phyloP scores from a whole-genome alignment of 495 filamentous ascomycete species.

The Neurospora sp. region DNA sequence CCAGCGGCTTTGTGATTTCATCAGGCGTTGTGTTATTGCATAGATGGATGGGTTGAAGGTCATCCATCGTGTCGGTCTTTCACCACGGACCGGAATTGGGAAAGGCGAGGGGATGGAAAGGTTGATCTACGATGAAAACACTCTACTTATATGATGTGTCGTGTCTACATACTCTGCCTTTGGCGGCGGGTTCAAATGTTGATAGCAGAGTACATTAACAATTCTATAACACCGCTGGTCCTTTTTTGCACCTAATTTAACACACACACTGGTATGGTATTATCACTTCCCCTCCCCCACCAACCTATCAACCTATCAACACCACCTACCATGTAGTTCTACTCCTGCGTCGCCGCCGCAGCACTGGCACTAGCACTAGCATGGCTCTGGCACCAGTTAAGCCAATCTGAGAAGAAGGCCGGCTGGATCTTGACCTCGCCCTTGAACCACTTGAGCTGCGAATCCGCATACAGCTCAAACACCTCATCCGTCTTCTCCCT shows the following conservation, averaged over 20 bases:
- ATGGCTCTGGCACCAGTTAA: slow-evolving; percentile 49
- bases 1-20: background rate
- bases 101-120: background rate
- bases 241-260: background rate
- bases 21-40: background rate
- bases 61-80: background rate
- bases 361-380: slow-evolving; percentile 14
- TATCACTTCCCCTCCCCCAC: background rate
- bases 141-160: background rate
- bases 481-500: slow-evolving; percentile 10
- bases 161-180: background rate
- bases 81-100: background rate
- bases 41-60: background rate
- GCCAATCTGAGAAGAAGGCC: slow-evolving; percentile 42
- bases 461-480: slow-evolving; percentile 31
- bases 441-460: slow-evolving; percentile 33
- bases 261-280: background rate
- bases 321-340: background rate
- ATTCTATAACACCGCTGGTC: background rate
- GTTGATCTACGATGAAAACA: background rate
- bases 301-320: background rate
- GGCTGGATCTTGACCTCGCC: slow-evolving; percentile 38
- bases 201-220: background rate
- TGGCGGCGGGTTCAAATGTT: background rate
- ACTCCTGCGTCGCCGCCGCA: background rate